Conservation (phyloP, 768 basidiomycete species). For the Lentinula lateritia region DNA sequence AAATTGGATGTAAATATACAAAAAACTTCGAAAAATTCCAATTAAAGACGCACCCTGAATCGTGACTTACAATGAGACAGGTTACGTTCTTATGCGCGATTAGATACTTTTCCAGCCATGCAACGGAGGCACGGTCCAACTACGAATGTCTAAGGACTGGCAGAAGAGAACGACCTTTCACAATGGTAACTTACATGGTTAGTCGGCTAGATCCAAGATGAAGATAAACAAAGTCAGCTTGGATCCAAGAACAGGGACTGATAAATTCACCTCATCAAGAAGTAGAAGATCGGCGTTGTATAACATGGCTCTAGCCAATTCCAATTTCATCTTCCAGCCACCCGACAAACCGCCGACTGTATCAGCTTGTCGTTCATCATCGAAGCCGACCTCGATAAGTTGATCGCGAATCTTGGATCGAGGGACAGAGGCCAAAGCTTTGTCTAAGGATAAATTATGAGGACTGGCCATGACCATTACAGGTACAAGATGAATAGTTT, state of each 20-base stretch:
- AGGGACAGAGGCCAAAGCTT: conserved; percentile 55
- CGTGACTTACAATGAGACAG: conserved; percentile 92
- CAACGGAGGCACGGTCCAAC: conserved; percentile 80
- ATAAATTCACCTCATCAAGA: conserved; percentile 66
- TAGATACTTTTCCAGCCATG: conserved; percentile 90
- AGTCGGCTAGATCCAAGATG: conserved; percentile 53
- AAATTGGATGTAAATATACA: conserved; percentile 5
- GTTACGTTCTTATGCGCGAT: conserved; percentile 78
- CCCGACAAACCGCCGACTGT: conserved; percentile 88
- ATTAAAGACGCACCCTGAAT: conserved; percentile 65
- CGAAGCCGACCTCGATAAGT: conserved; percentile 86
- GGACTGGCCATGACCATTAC: neutral
- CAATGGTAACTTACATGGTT: conserved; percentile 64
- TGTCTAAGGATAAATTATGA: conserved; percentile 40
- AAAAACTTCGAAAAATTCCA: neutral
- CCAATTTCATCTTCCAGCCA: conserved; percentile 99
- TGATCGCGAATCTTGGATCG: conserved; percentile 72
- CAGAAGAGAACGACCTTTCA: conserved; percentile 6
- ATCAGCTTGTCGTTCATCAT: conserved; percentile 78
- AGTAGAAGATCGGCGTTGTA: conserved; percentile 86
- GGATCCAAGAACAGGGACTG: conserved; percentile 2
- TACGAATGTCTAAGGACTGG: conserved; percentile 22
- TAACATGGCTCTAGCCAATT: conserved; percentile 92
- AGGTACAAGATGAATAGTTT: conserved; percentile 13
- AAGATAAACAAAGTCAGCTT: neutral